These are phyloP conservation scores for Penicillium fimorum DNA, from an alignment of 495 filamentous ascomycete species.

Conservation along the genomic window DNA sequence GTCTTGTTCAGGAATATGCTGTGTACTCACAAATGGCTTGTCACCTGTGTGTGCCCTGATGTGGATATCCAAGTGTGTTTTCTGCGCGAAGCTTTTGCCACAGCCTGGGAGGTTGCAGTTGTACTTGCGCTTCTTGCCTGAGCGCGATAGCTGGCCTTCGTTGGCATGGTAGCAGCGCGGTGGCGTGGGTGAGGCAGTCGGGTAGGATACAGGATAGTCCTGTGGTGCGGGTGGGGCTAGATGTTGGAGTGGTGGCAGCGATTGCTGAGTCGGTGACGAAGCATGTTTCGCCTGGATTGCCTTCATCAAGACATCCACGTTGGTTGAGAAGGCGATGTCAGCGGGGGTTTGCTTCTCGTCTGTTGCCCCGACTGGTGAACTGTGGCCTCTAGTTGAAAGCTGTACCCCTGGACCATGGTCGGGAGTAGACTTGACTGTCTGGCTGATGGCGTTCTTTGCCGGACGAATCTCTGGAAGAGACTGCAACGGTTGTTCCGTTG, in stretches of 20 bases:
- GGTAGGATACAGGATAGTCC: constrained; percentile 31
- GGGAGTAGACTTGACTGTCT: constrained; percentile 24
- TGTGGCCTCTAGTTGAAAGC: constrained; percentile 3
- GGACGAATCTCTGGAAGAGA: constrained; percentile 41
- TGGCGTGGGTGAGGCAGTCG: constrained; percentile 18
- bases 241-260: constrained; percentile 39
- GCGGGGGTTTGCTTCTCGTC: constrained; percentile 19
- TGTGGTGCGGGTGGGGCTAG: constrained; percentile 26
- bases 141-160: constrained; percentile 35
- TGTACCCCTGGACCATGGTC: constrained; percentile 14
- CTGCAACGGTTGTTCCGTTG: constrained; percentile 33
- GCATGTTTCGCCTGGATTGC: constrained; percentile 73
- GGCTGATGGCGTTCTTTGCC: constrained; percentile 44
- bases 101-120: constrained; percentile 74
- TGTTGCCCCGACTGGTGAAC: constrained; percentile 4
- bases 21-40: constrained; percentile 77
- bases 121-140: constrained; percentile 55
- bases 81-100: constrained; percentile 81
- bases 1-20: not conserved
- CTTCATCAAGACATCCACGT: constrained; percentile 90
- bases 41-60: constrained; percentile 85
- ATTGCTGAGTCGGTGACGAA: constrained; percentile 31
- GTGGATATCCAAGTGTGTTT: constrained; percentile 92
- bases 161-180: constrained; percentile 25
- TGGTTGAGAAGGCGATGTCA: constrained; percentile 68